Evolutionary conservation across 768 basidiomycete species (phyloP).

Genomic region (Chiua virens): DNA sequence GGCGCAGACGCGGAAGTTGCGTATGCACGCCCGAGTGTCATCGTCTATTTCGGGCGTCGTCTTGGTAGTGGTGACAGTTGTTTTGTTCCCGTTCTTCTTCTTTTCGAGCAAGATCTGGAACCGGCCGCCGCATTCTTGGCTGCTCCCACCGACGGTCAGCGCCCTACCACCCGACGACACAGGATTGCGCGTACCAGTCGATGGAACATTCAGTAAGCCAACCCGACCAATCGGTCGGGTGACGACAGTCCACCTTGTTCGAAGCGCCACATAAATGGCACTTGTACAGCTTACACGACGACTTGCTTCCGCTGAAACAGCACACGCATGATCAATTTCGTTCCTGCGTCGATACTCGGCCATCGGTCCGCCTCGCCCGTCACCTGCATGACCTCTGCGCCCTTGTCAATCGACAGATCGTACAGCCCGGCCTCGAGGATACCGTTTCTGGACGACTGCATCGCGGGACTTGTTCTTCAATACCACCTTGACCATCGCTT

Average conservation of each 20-base stretch:
- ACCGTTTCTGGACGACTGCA: constrained; percentile 22
- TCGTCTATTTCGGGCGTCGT: constrained; percentile 9
- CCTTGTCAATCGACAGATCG: constrained; percentile 25
- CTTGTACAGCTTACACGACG: constrained; percentile 8
- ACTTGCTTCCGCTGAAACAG: constrained; percentile 19
- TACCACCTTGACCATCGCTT: constrained; percentile 17
- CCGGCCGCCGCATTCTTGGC: constrained; percentile 20
- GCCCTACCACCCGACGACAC: neutral
- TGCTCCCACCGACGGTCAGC: neutral
- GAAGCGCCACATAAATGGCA: constrained; percentile 22
- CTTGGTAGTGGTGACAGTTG: neutral
- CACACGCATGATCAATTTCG: constrained; percentile 24
- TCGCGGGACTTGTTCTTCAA: constrained; percentile 16
- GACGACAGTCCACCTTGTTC: constrained; percentile 16
- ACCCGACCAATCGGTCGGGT: constrained; percentile 12
- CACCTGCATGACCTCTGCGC: constrained; percentile 20
- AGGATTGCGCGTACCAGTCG: constrained; percentile 18
- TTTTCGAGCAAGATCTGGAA: constrained; percentile 26
- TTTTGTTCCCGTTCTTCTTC: constrained; percentile 11
- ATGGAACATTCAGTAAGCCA: constrained; percentile 23
- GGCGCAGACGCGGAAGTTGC: constrained; percentile 25
- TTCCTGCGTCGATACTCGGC: constrained; percentile 25
- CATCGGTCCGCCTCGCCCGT: constrained; percentile 21
- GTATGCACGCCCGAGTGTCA: constrained; percentile 22
- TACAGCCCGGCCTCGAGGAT: constrained; percentile 24